Conservation (phyloP, 2,329 filamentous ascomycete species). For the Blumeria hordei region DNA sequence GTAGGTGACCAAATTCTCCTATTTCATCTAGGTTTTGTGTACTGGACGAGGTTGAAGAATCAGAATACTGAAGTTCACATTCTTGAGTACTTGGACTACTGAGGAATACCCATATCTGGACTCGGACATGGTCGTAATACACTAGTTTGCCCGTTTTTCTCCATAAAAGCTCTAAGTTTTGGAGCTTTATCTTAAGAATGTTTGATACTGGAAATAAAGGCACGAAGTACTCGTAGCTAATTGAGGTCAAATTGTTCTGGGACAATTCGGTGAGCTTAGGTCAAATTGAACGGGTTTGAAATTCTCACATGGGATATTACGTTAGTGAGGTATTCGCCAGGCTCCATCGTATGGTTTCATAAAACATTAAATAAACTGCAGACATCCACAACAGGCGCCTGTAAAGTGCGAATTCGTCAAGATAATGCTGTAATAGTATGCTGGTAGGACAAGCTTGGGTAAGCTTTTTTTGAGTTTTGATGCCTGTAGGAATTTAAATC, state of each 20-base stretch:
- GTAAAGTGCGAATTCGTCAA: neutral
- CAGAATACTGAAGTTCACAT: conserved; percentile 3
- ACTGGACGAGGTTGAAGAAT: neutral
- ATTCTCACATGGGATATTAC: conserved; percentile 14
- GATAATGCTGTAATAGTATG: too few relatives aligned
- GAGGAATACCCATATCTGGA: conserved; percentile 14
- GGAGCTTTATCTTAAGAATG: conserved; percentile 9
- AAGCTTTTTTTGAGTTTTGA: too few relatives aligned
- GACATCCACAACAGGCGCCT: neutral
- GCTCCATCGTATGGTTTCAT: conserved; percentile 13
- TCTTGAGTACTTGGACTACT: conserved; percentile 3
- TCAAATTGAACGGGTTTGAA: neutral
- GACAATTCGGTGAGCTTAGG: neutral
- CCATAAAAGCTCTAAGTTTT: conserved; percentile 11
- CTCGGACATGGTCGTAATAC: conserved; percentile 10
- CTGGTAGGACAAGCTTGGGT: too few relatives aligned
- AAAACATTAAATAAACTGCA: conserved; percentile 3
- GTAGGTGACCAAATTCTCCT: conserved; percentile 7
- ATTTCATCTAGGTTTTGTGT: conserved; percentile 5
- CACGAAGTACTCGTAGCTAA: conserved; percentile 15
- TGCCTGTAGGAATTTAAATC: too few relatives aligned
- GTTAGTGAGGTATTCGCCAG: conserved; percentile 15
- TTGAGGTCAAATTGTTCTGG: conserved; percentile 14
- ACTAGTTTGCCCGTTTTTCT: conserved; percentile 12
- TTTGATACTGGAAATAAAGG: conserved; percentile 5